These are phyloP conservation scores for Nakataea oryzae DNA, from an alignment of 2,329 filamentous ascomycete species.

Conservation along the genomic window DNA sequence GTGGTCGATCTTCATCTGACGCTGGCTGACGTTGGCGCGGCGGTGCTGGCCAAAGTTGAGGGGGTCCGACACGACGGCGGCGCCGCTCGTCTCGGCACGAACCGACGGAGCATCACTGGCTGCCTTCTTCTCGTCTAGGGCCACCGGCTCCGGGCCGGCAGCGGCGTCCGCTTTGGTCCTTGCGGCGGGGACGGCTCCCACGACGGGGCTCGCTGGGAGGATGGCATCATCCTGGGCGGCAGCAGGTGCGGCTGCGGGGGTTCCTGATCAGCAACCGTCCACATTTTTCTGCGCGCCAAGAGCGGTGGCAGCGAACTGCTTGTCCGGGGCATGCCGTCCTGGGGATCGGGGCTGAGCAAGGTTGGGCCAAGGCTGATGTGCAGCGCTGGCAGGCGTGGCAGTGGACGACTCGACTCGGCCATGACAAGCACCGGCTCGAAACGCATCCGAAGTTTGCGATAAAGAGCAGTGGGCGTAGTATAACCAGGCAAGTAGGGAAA, in stretches of 20 bases:
- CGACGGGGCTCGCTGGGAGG: neutral
- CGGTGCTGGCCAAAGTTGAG: constrained; percentile 27
- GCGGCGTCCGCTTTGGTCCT: neutral
- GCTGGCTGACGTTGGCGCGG: constrained; percentile 27
- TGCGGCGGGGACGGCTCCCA: neutral
- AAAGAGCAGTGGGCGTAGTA: neutral
- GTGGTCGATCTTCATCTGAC: constrained; percentile 36
- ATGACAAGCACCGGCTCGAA: neutral
- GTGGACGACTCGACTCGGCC: neutral
- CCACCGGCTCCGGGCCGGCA: neutral
- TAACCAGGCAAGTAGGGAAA: neutral
- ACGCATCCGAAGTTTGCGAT: neutral
- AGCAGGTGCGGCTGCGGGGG: too few species aligned
- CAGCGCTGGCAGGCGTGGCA: neutral
- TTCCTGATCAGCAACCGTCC: neutral
- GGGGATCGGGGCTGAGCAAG: neutral
- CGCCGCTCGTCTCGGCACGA: neutral
- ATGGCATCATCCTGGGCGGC: neutral
- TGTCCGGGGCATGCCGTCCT: neutral
- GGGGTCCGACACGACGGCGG: constrained; percentile 18
- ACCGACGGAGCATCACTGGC: neutral
- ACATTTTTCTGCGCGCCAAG: neutral
- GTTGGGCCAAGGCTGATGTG: neutral
- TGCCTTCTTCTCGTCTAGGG: neutral
- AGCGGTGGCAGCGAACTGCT: neutral